A percentile compares a stretch with the other conserved stretches of the same genome.
Evolutionary conservation across 139 green algal species (phyloP).

Genomic region (Chlorella sp.): DNA sequence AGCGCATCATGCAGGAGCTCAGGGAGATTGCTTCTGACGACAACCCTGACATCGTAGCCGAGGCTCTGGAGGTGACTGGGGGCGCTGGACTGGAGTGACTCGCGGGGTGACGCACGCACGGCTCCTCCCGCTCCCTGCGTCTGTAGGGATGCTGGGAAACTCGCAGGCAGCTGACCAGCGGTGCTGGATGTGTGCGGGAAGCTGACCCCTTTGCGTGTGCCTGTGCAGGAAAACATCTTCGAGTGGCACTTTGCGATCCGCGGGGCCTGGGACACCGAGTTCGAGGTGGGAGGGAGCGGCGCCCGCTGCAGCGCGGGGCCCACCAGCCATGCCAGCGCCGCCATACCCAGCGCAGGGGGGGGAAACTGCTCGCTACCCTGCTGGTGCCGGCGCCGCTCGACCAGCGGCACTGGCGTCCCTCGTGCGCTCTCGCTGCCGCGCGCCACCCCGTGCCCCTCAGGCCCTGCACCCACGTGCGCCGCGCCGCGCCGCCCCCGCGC

Average conservation of each 20-base stretch:
- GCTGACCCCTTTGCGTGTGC: background rate
- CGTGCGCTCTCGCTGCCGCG: too few species aligned
- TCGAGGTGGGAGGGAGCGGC: conserved; percentile 67
- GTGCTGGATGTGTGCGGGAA: background rate
- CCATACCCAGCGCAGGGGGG: too few species aligned
- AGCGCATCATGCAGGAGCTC: conserved; percentile 94
- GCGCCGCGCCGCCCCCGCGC: background rate
- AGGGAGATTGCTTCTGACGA: conserved; percentile 76
- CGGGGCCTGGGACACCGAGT: conserved; percentile 88
- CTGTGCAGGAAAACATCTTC: conserved; percentile 93
- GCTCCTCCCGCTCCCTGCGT: background rate
- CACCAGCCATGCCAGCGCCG: too few species aligned
- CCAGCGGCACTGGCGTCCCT: too few species aligned
- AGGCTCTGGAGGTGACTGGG: conserved; percentile 85
- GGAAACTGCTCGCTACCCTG: too few species aligned
- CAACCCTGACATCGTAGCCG: conserved; percentile 72
- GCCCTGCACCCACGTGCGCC: too few species aligned
- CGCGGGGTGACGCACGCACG: background rate
- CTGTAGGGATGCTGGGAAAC: background rate
- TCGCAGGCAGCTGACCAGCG: background rate
- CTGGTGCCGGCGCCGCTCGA: too few species aligned
- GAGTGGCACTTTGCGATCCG: conserved; percentile 98
- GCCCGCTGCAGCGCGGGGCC: background rate
- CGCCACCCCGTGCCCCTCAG: too few species aligned
- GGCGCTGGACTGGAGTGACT: background rate